These are phyloP conservation scores for Nematodospora valgi DNA, from an alignment of 805 yeast genomes.

Conservation along the genomic window DNA sequence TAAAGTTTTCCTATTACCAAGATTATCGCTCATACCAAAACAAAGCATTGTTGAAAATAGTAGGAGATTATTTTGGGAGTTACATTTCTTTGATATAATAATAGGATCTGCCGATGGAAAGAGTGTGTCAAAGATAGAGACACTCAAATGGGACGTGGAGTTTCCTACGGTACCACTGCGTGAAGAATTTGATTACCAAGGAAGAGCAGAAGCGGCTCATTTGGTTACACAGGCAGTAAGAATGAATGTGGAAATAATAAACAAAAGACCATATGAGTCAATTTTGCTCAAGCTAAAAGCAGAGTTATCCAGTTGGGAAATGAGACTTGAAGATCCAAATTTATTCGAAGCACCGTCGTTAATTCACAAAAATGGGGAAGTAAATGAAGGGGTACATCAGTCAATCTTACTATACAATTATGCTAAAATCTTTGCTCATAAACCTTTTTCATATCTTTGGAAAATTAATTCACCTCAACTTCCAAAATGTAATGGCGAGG, in stretches of 20 bases:
- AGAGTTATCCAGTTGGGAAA: constrained; percentile 49
- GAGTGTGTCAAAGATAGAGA: constrained; percentile 23
- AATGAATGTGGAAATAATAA: constrained; percentile 44
- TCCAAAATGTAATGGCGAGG: constrained; percentile 12
- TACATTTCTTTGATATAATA: constrained; percentile 48
- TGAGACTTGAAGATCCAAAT: constrained; percentile 30
- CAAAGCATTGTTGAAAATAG: constrained; percentile 23
- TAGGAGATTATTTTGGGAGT: constrained; percentile 50
- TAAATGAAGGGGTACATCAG: constrained; percentile 55
- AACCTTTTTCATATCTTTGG: constrained; percentile 54
- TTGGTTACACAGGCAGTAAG: constrained; percentile 31
- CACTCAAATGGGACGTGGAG: constrained; percentile 28
- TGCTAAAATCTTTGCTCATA: constrained; percentile 52
- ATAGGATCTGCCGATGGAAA: constrained; percentile 55
- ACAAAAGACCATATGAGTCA: constrained; percentile 34
- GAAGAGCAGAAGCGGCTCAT: constrained; percentile 15
- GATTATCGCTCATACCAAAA: constrained; percentile 13
- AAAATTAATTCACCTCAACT: constrained; percentile 24
- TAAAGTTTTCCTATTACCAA: constrained; percentile 11
- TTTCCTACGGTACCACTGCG: constrained; percentile 38
- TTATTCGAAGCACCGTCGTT: constrained; percentile 21
- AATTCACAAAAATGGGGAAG: constrained; percentile 39
- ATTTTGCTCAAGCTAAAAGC: constrained; percentile 39
- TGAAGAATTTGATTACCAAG: constrained; percentile 37
- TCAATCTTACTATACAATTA: constrained; percentile 46